Evolutionary conservation across 1,139 yeast species (phyloP), one percentile per base, ranked within the genome.

Genomic region (Blastobotrys elegans): DNA sequence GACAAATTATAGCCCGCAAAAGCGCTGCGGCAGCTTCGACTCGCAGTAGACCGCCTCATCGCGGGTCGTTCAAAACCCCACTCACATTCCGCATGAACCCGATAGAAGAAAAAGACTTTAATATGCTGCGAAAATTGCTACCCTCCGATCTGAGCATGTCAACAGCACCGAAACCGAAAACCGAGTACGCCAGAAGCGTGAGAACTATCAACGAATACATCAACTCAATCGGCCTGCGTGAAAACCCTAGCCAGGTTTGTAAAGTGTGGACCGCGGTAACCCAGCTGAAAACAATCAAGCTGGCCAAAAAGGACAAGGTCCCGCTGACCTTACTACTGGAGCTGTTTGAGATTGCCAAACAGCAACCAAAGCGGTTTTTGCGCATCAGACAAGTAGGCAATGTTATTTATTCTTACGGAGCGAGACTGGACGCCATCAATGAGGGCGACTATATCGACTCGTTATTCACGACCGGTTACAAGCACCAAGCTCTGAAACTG

Each of bases 381-480:
- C 49, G 57, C 40, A 44, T 65, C 16, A 60, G 53, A 38, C 50
- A 50, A 2, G 63, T 57, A 2, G 65, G 65, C 0, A 64, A 62
- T 47, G 47, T 57, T 10, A 54, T 67, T 3, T 66, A 67, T 49
- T 52, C 63, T 3, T 60, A 56, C 26, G 57, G 57, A 26, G 65
- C 62, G 13, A 53, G 71, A 34, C 53, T 67, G 41, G 70, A 66
- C 48, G 68, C 69, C 2, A 56, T 62, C 45, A 67, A 67, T 44
- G 71, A 67, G 47, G 63, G 64, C 6, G 67, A 63, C 44, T 66
- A 61, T 43, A 48, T 67, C 31, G 66, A 65, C 42, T 51, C 68
- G 1, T 42, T 67, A 30, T 56, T 57, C 8, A 48, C 51, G 2
- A 39, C 48, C n/a, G 59, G 60, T 1, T 50, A 61, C 24, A 49